Percentiles rank a stretch among this genome's conserved stretches.
Conservation (phyloP, 352 stramenopile genomes). For the Phytophthora foliorum region DNA sequence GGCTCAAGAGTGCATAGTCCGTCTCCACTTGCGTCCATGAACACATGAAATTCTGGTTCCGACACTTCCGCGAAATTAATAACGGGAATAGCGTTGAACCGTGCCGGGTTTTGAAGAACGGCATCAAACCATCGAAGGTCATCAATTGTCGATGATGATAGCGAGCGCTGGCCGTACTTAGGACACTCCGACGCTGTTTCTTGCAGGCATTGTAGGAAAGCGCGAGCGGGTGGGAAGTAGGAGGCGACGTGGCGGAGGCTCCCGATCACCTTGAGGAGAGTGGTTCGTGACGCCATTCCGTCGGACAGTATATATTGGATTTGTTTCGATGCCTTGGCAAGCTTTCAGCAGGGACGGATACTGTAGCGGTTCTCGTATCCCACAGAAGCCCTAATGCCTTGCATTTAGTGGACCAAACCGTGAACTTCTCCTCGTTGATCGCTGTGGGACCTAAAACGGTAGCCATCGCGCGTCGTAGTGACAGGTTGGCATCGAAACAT, state of each 20-base stretch:
- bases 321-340: background rate
- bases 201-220: background rate
- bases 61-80: background rate
- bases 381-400: slow-evolving; percentile 25
- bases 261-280: background rate
- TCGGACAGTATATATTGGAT: background rate
- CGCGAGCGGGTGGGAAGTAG: background rate
- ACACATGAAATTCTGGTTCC: slow-evolving; percentile 8
- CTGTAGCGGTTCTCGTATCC: background rate
- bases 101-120: background rate
- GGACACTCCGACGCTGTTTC: background rate
- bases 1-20: slow-evolving; percentile 20
- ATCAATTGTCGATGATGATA: background rate
- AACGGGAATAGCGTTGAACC: slow-evolving; percentile 17
- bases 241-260: slow-evolving; percentile 7
- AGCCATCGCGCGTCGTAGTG: slow-evolving; percentile 25
- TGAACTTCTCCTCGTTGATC: slow-evolving; percentile 28
- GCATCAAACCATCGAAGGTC: slow-evolving; percentile 9
- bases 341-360: slow-evolving; percentile 22
- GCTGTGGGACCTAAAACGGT: slow-evolving; percentile 10
- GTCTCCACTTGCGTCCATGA: slow-evolving; percentile 19
- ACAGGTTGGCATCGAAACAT: slow-evolving; percentile 16
- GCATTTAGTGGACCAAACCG: slow-evolving; percentile 4
- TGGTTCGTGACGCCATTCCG: background rate
- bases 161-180: too few relatives aligned